phyloP scores from a whole-genome alignment of 768 basidiomycete species.

The Naganishia vaughanmartiniae region DNA sequence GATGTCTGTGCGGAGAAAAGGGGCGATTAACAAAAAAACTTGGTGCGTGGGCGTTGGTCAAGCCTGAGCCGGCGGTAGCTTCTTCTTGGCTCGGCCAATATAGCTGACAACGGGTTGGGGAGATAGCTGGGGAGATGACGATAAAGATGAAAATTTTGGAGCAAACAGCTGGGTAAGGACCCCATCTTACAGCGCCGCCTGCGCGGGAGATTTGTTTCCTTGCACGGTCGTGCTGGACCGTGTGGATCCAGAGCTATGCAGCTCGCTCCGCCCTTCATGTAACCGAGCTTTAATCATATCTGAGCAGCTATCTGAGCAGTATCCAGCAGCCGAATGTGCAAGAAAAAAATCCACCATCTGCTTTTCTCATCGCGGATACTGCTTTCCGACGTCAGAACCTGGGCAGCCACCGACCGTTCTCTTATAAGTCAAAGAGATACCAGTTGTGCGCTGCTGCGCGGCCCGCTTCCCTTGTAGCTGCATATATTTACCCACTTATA shows the following conservation, averaged over 20 bases:
- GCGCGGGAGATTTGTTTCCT: neutral
- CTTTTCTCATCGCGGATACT: slow-evolving; percentile 3
- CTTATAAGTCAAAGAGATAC: slow-evolving; percentile 5
- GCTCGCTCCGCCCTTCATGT: neutral
- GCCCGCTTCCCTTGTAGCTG: too few relatives aligned
- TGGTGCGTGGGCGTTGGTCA: neutral
- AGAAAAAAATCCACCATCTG: neutral
- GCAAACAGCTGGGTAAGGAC: neutral
- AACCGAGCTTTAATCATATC: slow-evolving; percentile 1
- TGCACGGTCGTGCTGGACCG: neutral
- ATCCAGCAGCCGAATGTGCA: slow-evolving; percentile 8
- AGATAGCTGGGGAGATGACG: neutral
- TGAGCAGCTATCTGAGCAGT: neutral
- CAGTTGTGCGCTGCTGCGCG: neutral
- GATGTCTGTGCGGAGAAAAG: slow-evolving; percentile 6
- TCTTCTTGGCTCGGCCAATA: slow-evolving; percentile 7
- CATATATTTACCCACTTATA: neutral
- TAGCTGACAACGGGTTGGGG: neutral
- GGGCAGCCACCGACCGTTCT: slow-evolving; percentile 2
- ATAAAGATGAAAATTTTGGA: neutral
- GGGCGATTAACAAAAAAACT: neutral
- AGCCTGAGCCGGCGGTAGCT: neutral
- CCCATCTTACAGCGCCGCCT: slow-evolving; percentile 6
- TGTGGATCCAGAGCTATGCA: neutral
- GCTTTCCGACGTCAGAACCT: neutral